Base-by-base conservation (phyloP, 2,329 filamentous ascomycete genomes). In the Bretziella fagacearum region DNA sequence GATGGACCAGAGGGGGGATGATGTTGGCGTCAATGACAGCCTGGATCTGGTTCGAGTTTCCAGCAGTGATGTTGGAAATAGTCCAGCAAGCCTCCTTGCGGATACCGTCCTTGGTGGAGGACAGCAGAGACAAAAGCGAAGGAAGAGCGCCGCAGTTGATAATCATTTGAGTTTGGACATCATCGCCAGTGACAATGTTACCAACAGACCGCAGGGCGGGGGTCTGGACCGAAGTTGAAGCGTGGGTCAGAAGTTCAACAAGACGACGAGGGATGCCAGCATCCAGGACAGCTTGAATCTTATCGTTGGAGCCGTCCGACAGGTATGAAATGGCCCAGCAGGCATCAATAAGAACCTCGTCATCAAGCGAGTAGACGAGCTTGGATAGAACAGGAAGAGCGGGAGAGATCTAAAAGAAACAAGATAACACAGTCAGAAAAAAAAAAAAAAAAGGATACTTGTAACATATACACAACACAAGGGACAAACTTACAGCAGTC, bases 41-140 rank as follows among this genome's bases (percentile, higher is more conserved):
- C 69, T 98, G 91, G 57, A 98, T 98, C 67, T 98, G 91, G 49
- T 81, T 85, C 30, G 89, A 94, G 71, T 98, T 98, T 52, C 91
- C 91, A 51, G 91, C 91, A 26, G 91, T 98, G 59, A 98, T 84
- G 73, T 98, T 98, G 61, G 87, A 95, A 57, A 98, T 98, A 44
- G 91, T 98, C 91, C 91, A 98, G 77, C 91, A 98, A 23, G 91
- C 91, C 66, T 98, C 91, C 73, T 98, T 98, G 55, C 91, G 85
- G 55, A 98, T 98, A 22, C 91, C 91, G 59, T 98, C 91, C 74
- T 98, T 98, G 59, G 84, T 91, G 29, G 89, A 96, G 71, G 87
- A 89, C 53, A 98, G 70, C 15, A 98, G 79, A 29, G 87, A 91
- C 44, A 96, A 70, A n/a, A 98, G 75, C 54, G 87, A 93, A 35